Conservation (phyloP, 2,329 filamentous ascomycete genomes). For the Arthrinium puccinioides region DNA sequence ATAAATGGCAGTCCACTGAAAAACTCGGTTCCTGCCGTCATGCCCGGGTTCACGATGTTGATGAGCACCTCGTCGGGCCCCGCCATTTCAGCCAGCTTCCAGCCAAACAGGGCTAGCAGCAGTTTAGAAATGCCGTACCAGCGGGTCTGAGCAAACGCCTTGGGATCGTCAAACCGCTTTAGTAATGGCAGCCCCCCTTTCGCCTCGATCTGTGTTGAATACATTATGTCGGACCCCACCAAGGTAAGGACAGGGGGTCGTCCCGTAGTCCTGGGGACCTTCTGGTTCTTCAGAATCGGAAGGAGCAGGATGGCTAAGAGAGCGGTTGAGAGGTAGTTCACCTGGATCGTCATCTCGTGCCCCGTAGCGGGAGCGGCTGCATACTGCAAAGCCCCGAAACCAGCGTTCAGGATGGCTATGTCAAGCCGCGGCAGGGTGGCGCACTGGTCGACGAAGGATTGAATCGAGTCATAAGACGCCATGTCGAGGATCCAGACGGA, state of each 20-base stretch:
- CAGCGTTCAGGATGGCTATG: slow-evolving; percentile 19
- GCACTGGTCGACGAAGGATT: slow-evolving; percentile 21
- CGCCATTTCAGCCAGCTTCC: slow-evolving; percentile 1
- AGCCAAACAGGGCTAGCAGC: neutral
- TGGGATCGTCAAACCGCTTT: neutral
- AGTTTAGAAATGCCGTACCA: slow-evolving; percentile 3
- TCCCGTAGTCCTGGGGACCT: neutral
- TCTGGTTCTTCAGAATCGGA: slow-evolving; percentile 7
- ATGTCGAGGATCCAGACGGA: slow-evolving; percentile 32
- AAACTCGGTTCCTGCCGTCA: slow-evolving; percentile 2
- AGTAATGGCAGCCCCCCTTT: neutral
- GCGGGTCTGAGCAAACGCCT: neutral
- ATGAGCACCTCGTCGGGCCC: slow-evolving; percentile 3
- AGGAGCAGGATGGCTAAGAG: slow-evolving; percentile 10
- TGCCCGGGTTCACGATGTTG: slow-evolving; percentile 5
- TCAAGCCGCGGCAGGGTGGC: slow-evolving; percentile 16
- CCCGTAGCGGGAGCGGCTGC: slow-evolving; percentile 1
- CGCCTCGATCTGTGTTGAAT: neutral
- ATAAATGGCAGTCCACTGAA: neutral
- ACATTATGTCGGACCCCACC: slow-evolving; percentile 8
- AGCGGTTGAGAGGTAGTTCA: slow-evolving; percentile 13
- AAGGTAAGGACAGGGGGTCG: slow-evolving; percentile 5
- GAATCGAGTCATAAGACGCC: slow-evolving; percentile 26
- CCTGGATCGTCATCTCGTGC: slow-evolving; percentile 11
- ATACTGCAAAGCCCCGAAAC: slow-evolving; percentile 4